Evolutionary conservation across 306 rosid genomes (phyloP).

Genomic region (Potentilla sterilis): DNA sequence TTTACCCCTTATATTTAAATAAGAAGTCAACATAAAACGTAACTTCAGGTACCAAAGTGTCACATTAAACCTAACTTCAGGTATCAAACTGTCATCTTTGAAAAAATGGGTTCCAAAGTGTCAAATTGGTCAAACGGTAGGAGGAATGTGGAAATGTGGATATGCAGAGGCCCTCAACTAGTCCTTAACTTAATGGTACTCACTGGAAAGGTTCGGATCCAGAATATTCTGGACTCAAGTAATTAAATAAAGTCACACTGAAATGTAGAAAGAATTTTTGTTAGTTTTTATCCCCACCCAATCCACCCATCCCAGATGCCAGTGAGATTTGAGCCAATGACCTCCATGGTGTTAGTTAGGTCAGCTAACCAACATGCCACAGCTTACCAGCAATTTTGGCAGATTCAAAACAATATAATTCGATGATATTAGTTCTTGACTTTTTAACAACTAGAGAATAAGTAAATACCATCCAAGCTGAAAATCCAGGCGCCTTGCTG

Average conservation of each 20-base stretch:
- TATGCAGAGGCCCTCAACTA: no score
- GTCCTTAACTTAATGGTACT: no score
- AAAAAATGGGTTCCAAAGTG: no score
- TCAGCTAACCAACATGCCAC: not conserved
- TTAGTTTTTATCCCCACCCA: not conserved
- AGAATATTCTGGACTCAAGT: not conserved
- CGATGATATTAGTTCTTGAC: not conserved
- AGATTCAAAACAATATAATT: slow-evolving; percentile 1
- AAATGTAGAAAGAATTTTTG: no score
- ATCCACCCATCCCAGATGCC: not conserved
- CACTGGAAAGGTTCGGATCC: no score
- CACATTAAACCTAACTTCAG: no score
- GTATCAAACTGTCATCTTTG: no score
- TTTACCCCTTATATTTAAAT: no score
- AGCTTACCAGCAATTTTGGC: not conserved
- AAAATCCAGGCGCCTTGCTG: slow-evolving; percentile 87
- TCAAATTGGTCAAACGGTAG: no score
- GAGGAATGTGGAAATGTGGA: no score
- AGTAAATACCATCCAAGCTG: slow-evolving; percentile 77
- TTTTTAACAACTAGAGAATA: not conserved
- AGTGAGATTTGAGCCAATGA: not conserved
- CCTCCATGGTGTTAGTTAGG: not conserved
- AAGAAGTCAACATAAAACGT: no score
- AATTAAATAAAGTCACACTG: slow-evolving; percentile 3
- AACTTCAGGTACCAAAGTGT: no score